Conservation (phyloP, 1,139 yeast genomes). For the Saccharomyces hybrid region DNA sequence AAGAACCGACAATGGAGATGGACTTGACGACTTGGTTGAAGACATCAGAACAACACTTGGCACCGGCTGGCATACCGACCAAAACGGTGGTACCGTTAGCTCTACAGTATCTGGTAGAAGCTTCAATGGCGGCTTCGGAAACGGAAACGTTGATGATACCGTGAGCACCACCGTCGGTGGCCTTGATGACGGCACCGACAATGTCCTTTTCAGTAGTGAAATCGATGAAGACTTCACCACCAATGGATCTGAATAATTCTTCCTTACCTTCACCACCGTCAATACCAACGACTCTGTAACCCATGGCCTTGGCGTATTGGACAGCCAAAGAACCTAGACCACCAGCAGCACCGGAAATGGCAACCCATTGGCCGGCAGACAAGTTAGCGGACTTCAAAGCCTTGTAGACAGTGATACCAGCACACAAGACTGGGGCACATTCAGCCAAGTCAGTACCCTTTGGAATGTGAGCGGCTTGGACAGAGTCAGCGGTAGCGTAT, state of each 20-base stretch:
- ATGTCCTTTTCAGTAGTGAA: constrained; percentile 46
- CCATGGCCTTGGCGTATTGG: constrained; percentile 61
- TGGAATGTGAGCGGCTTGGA: constrained; percentile 58
- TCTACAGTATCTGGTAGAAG: constrained; percentile 51
- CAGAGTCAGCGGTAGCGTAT: constrained; percentile 60
- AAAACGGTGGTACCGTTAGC: constrained; percentile 53
- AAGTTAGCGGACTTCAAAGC: constrained; percentile 55
- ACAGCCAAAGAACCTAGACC: constrained; percentile 60
- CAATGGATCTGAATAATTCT: constrained; percentile 43
- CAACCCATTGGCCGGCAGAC: constrained; percentile 55
- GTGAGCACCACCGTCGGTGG: constrained; percentile 56
- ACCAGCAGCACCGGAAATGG: constrained; percentile 61
- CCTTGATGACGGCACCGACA: constrained; percentile 41
- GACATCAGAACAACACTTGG: constrained; percentile 46
- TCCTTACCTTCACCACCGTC: constrained; percentile 59
- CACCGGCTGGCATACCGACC: constrained; percentile 59
- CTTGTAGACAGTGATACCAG: constrained; percentile 62
- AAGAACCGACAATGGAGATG: constrained; percentile 49
- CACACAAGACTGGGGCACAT: constrained; percentile 58
- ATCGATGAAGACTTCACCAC: constrained; percentile 53
- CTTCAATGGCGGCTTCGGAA: constrained; percentile 49
- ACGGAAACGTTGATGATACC: constrained; percentile 58
- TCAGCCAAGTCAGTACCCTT: constrained; percentile 49
- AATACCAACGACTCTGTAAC: constrained; percentile 52
- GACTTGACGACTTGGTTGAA: constrained; percentile 50